Base-by-base conservation (phyloP, 306 rosid species). In the Styphnolobium japonicum region DNA sequence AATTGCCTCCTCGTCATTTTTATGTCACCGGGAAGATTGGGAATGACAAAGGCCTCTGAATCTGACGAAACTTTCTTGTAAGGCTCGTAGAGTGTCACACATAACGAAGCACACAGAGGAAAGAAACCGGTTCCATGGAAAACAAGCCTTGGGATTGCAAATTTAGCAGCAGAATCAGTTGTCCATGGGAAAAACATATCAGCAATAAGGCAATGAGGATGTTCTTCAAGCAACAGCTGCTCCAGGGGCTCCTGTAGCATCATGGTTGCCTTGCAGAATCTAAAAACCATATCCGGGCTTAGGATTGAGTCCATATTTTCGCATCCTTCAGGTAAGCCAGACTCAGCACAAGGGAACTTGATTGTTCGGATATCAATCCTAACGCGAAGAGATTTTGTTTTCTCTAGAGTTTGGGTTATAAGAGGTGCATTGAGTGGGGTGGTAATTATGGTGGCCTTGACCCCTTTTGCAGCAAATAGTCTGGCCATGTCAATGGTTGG, bases 181-280 rank as follows among this genome's bases (percentile, higher is more conserved):
- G 83, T 64, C 90, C 89, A 89, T 0, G 84, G 80, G 42, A 80
- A 89, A 31, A 80, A 34, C 11, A 16, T 5, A 49, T 79, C 89
- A 0, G 87, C 77, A 1, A 86, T 46, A 10, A 89, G n/a, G 18
- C 84, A 83, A 49, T 52, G 15, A 0, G 92, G 90, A 2, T 19
- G 70, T 1, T 52, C 11, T 3, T 86, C 73, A 15, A n/a, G 0
- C 8, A 88, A 16, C 3, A 81, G 75, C 1, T 70, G 57, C 73
- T 85, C 89, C 1, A 85, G 27, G 0, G 76, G 79, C 1, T n/a
- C 36, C 37, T 56, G 60, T 0, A 89, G 83, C 45, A 63, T 2
- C 0, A 12, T 2, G 0, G 31, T 10, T 6, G 83, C 87, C 18
- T 10, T 19, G 55, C 63, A 11, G 68, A 89, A 86, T 0, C 4